Evolutionary conservation across 75 land plant species (phyloP).

Genomic region (Pseudotsuga menziesii): DNA sequence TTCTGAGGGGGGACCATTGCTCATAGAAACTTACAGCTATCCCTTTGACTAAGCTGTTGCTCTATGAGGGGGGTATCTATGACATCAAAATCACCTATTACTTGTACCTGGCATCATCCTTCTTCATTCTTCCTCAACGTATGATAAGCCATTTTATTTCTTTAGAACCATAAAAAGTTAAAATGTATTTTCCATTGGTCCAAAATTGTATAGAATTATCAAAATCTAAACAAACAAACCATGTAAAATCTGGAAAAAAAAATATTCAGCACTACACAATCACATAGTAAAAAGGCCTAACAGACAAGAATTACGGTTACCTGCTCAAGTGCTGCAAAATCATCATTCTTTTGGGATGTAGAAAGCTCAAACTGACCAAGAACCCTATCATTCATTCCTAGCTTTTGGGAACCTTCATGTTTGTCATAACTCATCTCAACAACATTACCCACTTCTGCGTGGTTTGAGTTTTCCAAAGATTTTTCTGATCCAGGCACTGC

Average conservation of each 20-base stretch:
- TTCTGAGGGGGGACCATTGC: no score
- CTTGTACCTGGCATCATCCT: no score
- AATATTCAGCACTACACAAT: not conserved
- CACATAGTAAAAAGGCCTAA: not conserved
- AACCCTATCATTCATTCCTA: conserved; percentile 11
- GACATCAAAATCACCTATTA: no score
- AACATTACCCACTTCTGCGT: not conserved
- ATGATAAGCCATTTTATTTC: no score
- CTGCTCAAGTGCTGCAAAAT: conserved; percentile 81
- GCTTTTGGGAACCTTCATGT: not conserved
- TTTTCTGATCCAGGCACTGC: conserved; percentile 13
- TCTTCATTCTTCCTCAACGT: no score
- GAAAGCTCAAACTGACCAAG: conserved; percentile 14
- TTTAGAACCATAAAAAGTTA: no score
- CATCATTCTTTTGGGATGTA: conserved; percentile 45
- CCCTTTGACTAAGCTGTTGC: no score
- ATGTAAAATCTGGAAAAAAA: not conserved
- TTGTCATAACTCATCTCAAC: conserved; percentile 2
- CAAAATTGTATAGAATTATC: not conserved
- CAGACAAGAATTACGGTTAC: conserved; percentile 24
- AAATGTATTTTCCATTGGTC: no score
- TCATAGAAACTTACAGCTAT: no score
- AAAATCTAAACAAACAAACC: not conserved
- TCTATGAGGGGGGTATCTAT: no score
- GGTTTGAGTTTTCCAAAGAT: not conserved